Conservation (phyloP, 495 filamentous ascomycete species). For the Talaromyces borbonicus region DNA sequence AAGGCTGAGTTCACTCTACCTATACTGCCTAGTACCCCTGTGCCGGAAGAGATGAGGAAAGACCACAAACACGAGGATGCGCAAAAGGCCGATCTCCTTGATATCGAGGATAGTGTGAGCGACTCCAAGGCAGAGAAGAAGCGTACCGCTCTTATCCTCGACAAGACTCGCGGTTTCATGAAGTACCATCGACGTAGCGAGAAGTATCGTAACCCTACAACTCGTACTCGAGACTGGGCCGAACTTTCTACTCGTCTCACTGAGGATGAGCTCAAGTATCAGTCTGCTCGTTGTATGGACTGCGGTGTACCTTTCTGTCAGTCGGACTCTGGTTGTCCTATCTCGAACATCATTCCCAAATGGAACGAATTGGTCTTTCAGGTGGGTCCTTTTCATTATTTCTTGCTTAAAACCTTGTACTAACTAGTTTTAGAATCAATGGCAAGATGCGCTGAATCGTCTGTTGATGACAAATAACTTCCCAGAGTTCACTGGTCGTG, state of each 20-base stretch:
- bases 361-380: slow-evolving; percentile 92
- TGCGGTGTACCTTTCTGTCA: slow-evolving; percentile 99
- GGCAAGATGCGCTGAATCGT: slow-evolving; percentile 90
- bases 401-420: background rate
- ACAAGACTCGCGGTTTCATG: slow-evolving; percentile 99
- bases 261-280: slow-evolving; percentile 97
- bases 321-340: slow-evolving; percentile 93
- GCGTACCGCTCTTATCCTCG: slow-evolving; percentile 82
- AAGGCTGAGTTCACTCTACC: slow-evolving; percentile 75
- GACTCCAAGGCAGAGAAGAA: slow-evolving; percentile 88
- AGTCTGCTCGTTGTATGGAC: slow-evolving; percentile 98
- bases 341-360: slow-evolving; percentile 99
- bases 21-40: slow-evolving; percentile 53
- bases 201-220: slow-evolving; percentile 85
- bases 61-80: slow-evolving; percentile 47
- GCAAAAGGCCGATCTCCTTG: slow-evolving; percentile 75
- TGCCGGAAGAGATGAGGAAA: slow-evolving; percentile 45
- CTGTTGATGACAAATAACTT: slow-evolving; percentile 99
- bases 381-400: background rate
- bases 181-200: slow-evolving; percentile 91
- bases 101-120: slow-evolving; percentile 90
- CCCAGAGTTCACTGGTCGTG: slow-evolving; percentile 97
- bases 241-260: slow-evolving; percentile 83
- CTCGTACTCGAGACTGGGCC: slow-evolving; percentile 87
- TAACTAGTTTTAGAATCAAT: slow-evolving; percentile 53